Evolutionary conservation across 306 rosid species (phyloP).

Genomic region (Vigna angularis): DNA sequence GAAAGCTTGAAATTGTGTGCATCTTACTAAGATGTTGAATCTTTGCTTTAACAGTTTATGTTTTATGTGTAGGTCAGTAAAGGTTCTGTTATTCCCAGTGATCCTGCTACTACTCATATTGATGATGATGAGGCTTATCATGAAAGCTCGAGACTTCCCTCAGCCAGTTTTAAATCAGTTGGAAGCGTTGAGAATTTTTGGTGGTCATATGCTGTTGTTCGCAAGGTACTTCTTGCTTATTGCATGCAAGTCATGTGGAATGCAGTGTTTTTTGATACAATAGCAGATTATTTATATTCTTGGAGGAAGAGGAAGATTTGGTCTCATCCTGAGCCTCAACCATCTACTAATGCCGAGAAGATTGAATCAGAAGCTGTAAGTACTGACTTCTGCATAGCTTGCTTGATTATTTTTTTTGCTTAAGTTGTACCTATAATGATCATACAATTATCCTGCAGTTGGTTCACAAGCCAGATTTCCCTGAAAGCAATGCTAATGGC

Average conservation of each 20-base stretch:
- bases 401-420: constrained; percentile 45
- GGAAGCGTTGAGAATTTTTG: constrained; percentile 83
- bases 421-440: constrained; percentile 44
- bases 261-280: constrained; percentile 78
- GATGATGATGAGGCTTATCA: constrained; percentile 44
- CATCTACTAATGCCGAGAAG: constrained; percentile 48
- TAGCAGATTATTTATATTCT: constrained; percentile 61
- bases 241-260: constrained; percentile 92
- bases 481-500: constrained; percentile 51
- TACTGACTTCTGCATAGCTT: constrained; percentile 73
- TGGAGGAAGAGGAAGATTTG: constrained; percentile 83
- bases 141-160: constrained; percentile 47
- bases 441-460: constrained; percentile 61
- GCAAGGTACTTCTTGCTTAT: constrained; percentile 68
- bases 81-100: constrained; percentile 49
- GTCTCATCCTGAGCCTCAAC: constrained; percentile 56
- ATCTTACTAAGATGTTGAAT: constrained; percentile 41
- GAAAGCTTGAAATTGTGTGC: constrained; percentile 17
- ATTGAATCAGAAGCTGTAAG: constrained; percentile 66
- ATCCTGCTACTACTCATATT: constrained; percentile 39
- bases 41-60: constrained; percentile 61
- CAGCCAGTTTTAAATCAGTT: constrained; percentile 56
- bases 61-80: constrained; percentile 50
- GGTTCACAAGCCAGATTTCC: constrained; percentile 43
- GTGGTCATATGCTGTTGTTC: constrained; percentile 70